Evolutionary conservation across 805 yeast species (phyloP).

Genomic region (Maudiozyma pseudohumilis): DNA sequence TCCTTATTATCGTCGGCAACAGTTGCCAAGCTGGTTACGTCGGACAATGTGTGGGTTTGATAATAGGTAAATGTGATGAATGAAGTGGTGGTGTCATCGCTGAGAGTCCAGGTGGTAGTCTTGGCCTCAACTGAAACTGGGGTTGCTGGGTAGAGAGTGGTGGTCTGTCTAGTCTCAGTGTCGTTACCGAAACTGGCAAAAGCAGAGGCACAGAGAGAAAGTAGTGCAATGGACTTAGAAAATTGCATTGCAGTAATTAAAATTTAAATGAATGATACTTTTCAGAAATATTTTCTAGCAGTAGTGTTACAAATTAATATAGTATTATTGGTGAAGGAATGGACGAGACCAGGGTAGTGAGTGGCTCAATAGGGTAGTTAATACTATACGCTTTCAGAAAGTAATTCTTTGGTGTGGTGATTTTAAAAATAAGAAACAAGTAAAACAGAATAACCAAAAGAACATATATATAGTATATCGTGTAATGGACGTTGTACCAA

Average conservation of each 20-base stretch:
- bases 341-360: constrained; percentile 15
- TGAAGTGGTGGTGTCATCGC: constrained; percentile 20
- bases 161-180: constrained; percentile 9
- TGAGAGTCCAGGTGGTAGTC: constrained; percentile 12
- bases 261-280: too few species aligned
- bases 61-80: constrained; percentile 18
- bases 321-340: constrained; percentile 8
- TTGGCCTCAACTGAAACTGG: constrained; percentile 15
- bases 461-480: too few species aligned
- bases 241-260: constrained; percentile 6
- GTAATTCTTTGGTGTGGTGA: not conserved
- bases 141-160: constrained; percentile 16
- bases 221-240: constrained; percentile 6
- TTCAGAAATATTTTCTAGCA: not conserved
- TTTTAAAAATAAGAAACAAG: not conserved
- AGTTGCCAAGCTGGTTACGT: constrained; percentile 1
- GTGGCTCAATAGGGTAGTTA: constrained; percentile 7
- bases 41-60: constrained; percentile 9
- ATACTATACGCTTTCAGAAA: not conserved
- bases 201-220: constrained; percentile 11
- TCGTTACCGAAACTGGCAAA: constrained; percentile 10
- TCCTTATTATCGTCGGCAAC: not conserved
- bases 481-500: too few species aligned
- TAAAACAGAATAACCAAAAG: not conserved
- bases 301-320: constrained; percentile 1